Evolutionary conservation across 495 filamentous ascomycete species (phyloP).

Genomic region (Neurospora pannonica): DNA sequence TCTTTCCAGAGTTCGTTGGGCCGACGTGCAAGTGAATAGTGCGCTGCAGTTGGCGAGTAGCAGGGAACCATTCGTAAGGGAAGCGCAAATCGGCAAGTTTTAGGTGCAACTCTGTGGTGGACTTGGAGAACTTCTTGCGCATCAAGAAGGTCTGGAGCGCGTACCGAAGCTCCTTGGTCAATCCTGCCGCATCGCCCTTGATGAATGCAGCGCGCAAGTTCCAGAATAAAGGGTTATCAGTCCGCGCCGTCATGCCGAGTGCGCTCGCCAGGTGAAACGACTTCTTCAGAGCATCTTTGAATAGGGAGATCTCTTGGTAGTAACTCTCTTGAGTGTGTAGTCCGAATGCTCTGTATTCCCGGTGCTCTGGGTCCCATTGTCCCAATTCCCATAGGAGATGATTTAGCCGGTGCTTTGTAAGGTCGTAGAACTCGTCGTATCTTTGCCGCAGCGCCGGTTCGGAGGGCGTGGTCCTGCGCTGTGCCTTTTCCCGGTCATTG

Average conservation of each 20-base stretch:
- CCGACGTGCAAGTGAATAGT: slow-evolving; percentile 91
- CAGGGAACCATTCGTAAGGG: slow-evolving; percentile 86
- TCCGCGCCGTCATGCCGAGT: slow-evolving; percentile 17
- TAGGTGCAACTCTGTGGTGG: slow-evolving; percentile 42
- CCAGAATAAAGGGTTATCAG: slow-evolving; percentile 42
- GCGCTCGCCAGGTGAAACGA: slow-evolving; percentile 28
- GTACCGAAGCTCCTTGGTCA: slow-evolving; percentile 51
- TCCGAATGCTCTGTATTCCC: slow-evolving; percentile 25
- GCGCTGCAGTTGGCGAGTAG: slow-evolving; percentile 64
- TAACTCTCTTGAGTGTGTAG: slow-evolving; percentile 19
- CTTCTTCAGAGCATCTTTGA: slow-evolving; percentile 23
- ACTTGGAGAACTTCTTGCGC: slow-evolving; percentile 24
- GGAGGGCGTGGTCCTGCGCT: not conserved
- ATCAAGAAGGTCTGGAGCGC: slow-evolving; percentile 45
- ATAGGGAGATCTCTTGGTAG: slow-evolving; percentile 25
- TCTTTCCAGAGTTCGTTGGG: slow-evolving; percentile 97
- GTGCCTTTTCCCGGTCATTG: not conserved
- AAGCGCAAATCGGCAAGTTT: slow-evolving; percentile 69
- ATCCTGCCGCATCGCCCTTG: slow-evolving; percentile 32
- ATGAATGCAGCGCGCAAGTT: slow-evolving; percentile 50
- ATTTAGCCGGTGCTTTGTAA: slow-evolving; percentile 14
- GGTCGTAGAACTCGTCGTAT: slow-evolving; percentile 20
- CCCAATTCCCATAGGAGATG: slow-evolving; percentile 8
- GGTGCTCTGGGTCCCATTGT: slow-evolving; percentile 2
- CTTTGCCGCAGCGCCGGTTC: slow-evolving; percentile 7